Conservation (phyloP, 768 basidiomycete species). For the Candolleomyces aberdarensis region DNA sequence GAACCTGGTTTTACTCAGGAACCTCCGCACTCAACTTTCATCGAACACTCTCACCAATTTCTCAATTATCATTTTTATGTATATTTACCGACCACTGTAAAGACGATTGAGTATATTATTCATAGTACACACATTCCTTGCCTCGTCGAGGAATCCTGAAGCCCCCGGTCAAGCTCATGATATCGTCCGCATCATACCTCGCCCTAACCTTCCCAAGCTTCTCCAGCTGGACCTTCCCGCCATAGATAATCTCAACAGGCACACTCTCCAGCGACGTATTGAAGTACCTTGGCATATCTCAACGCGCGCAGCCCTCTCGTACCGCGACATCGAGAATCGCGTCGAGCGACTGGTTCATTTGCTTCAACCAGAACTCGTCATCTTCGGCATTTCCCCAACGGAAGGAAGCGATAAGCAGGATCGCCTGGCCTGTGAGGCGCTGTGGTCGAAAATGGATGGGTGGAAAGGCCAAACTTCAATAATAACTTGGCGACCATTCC, state of each 20-base stretch:
- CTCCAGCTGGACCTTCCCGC: slow-evolving; percentile 34
- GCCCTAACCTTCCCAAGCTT: slow-evolving; percentile 37
- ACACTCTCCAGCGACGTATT: slow-evolving; percentile 60
- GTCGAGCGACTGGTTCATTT: slow-evolving; percentile 32
- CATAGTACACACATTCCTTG: no score
- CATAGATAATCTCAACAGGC: slow-evolving; percentile 48
- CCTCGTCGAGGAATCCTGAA: slow-evolving; percentile 38
- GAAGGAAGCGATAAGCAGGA: slow-evolving; percentile 39
- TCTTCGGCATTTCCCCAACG: slow-evolving; percentile 37
- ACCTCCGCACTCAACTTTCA: no score
- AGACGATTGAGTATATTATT: no score
- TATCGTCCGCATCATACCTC: slow-evolving; percentile 49
- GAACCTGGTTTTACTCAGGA: no score
- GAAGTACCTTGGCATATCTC: slow-evolving; percentile 42
- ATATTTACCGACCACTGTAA: no score
- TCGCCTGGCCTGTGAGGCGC: slow-evolving; percentile 36
- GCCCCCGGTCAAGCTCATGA: slow-evolving; percentile 65
- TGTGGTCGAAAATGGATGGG: slow-evolving; percentile 35
- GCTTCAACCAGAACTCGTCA: slow-evolving; percentile 40
- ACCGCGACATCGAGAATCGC: slow-evolving; percentile 32
- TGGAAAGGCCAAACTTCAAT: slow-evolving; percentile 54
- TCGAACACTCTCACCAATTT: no score
- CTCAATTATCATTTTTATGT: no score
- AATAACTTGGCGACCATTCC: slow-evolving; percentile 28
- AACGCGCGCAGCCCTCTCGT: slow-evolving; percentile 35